Percentiles rank a stretch among this genome's conserved stretches.
Conservation (phyloP, 2,329 filamentous ascomycete genomes). For the Nothophoma quercina region DNA sequence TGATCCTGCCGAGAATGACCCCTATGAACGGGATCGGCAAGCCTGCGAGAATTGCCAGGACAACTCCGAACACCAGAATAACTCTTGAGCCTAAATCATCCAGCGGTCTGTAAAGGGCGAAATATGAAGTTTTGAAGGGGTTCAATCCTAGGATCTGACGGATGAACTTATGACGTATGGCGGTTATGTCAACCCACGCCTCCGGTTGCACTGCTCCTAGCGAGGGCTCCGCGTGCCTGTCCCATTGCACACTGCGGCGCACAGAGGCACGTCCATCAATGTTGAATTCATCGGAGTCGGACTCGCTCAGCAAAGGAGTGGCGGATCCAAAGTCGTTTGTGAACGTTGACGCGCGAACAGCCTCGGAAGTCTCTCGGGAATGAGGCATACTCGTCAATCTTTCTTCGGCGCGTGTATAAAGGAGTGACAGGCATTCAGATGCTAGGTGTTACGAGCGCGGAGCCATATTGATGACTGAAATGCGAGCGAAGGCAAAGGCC, state of each 20-base stretch:
- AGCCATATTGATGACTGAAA: constrained; percentile 1
- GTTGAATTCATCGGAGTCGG: constrained; percentile 29
- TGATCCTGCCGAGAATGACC: constrained; percentile 61
- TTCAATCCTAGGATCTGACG: constrained; percentile 53
- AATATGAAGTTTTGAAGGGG: constrained; percentile 58
- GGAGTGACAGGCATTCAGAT: neutral
- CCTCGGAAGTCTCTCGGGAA: constrained; percentile 9
- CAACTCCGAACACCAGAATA: constrained; percentile 44
- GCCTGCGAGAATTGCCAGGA: constrained; percentile 52
- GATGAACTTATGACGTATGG: constrained; percentile 44
- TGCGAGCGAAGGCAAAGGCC: neutral
- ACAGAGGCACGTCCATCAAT: constrained; percentile 24
- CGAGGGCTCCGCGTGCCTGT: constrained; percentile 45
- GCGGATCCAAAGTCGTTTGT: constrained; percentile 26
- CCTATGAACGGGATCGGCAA: constrained; percentile 62
- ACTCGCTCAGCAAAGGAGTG: constrained; percentile 25
- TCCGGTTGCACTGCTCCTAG: constrained; percentile 46
- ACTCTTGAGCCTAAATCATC: constrained; percentile 50
- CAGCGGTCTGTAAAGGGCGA: constrained; percentile 57
- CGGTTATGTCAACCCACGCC: constrained; percentile 39
- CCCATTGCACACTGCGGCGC: constrained; percentile 38
- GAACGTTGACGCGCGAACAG: constrained; percentile 14
- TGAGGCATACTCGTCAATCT: constrained; percentile 13
- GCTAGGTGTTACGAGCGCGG: neutral
- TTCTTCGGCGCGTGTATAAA: constrained; percentile 2